Conservation (phyloP, 1,284 basidiomycete species). For the Athelia sp. region DNA sequence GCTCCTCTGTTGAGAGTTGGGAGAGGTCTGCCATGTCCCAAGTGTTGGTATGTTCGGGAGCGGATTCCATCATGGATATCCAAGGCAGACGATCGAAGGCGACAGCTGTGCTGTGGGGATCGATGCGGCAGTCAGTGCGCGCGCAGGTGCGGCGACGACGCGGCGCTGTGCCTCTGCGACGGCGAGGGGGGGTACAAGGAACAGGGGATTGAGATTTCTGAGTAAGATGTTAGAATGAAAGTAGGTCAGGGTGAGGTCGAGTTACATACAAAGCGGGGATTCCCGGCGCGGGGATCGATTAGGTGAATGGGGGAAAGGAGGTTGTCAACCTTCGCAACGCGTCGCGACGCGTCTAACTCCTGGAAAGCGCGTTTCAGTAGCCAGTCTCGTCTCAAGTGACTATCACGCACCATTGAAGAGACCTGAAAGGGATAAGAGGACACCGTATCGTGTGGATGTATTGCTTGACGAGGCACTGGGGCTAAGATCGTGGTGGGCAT, state of each 20-base stretch:
- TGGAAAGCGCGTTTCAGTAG: not conserved
- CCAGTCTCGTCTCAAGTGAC: not conserved
- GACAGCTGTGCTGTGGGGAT: conserved; percentile 21
- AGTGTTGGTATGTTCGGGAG: conserved; percentile 29
- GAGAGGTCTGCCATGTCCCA: conserved; percentile 59
- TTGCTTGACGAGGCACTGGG: not conserved
- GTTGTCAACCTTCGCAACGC: conserved; percentile 3
- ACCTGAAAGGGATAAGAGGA: not conserved
- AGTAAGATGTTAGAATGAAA: conserved; percentile 7
- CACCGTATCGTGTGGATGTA: not conserved
- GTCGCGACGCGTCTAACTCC: not conserved
- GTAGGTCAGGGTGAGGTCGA: not conserved
- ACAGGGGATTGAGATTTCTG: conserved; percentile 33
- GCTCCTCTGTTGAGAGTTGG: conserved; percentile 31
- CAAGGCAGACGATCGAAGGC: conserved; percentile 58
- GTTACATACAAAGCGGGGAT: conserved; percentile 14
- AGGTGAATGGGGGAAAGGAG: conserved; percentile 15
- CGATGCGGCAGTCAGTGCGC: conserved; percentile 25
- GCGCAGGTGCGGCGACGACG: conserved; percentile 32
- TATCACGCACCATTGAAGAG: not conserved
- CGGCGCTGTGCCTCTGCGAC: conserved; percentile 19
- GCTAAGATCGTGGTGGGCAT: not conserved
- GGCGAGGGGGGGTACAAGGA: conserved; percentile 28
- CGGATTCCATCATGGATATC: conserved; percentile 48
- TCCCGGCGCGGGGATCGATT: conserved; percentile 9